Percentiles rank a stretch among this genome's conserved stretches.
Conservation (phyloP, 1,139 yeast genomes). For the Pichia sp. region DNA sequence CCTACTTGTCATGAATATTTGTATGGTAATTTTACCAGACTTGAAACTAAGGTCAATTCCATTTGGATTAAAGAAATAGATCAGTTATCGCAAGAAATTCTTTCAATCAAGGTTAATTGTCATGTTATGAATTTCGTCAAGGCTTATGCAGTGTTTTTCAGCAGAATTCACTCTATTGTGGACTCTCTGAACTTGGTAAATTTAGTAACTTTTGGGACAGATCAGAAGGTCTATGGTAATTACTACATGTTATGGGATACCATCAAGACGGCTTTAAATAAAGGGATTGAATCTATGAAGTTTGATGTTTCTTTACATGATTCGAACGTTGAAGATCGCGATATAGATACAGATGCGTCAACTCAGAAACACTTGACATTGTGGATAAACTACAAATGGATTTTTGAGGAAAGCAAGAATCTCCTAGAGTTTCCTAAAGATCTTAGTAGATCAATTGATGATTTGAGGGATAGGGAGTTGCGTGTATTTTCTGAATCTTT, state of each 20-base stretch:
- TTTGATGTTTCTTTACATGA: constrained; percentile 13
- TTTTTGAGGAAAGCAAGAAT: constrained; percentile 27
- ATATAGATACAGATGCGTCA: constrained; percentile 12
- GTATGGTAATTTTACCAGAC: constrained; percentile 47
- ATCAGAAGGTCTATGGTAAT: constrained; percentile 19
- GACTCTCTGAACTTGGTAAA: constrained; percentile 23
- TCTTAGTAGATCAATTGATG: constrained; percentile 26
- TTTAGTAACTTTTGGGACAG: constrained; percentile 16
- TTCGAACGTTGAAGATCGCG: constrained; percentile 5
- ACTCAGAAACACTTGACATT: constrained; percentile 23
- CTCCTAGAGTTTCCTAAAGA: constrained; percentile 22
- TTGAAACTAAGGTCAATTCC: constrained; percentile 47
- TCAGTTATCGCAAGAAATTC: constrained; percentile 50
- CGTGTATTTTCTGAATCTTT: constrained; percentile 21
- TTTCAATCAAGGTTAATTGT: constrained; percentile 33
- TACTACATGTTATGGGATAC: constrained; percentile 26
- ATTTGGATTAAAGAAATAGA: constrained; percentile 61
- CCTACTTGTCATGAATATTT: constrained; percentile 67
- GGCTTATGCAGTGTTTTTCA: constrained; percentile 43
- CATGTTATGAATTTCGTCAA: constrained; percentile 42
- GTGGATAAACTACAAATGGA: constrained; percentile 31
- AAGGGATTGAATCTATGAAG: constrained; percentile 19
- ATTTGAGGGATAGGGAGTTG: constrained; percentile 24
- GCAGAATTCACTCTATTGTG: constrained; percentile 33
- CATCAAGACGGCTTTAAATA: constrained; percentile 16